A percentile compares a stretch with the other conserved stretches of the same genome.
phyloP scores from a whole-genome alignment of 441 rosid species.

The Lagerstroemia fauriei region DNA sequence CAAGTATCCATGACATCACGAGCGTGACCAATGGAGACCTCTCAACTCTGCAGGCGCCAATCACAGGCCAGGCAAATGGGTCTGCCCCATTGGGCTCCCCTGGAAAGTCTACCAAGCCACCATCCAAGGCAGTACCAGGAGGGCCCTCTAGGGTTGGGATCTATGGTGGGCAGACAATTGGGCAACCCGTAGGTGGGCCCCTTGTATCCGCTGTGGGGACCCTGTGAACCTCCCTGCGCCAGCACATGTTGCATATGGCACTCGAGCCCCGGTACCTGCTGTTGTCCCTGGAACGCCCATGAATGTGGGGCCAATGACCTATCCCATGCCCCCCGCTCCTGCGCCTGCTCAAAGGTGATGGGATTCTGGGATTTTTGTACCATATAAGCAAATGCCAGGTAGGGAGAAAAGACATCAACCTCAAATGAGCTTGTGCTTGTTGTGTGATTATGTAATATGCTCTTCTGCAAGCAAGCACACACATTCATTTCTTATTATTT shows the following conservation, averaged over 20 bases:
- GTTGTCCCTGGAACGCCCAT: constrained; percentile 78
- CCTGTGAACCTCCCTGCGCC: constrained; percentile 72
- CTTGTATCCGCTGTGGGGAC: constrained; percentile 88
- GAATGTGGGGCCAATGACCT: constrained; percentile 67
- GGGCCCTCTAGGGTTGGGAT: constrained; percentile 58
- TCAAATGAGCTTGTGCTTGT: background rate
- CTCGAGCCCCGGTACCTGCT: constrained; percentile 67
- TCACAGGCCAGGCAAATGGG: constrained; percentile 81
- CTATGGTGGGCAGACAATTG: constrained; percentile 72
- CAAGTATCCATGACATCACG: constrained; percentile 96
- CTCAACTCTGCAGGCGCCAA: constrained; percentile 72
- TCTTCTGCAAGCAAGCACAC: background rate
- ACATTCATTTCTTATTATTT: background rate
- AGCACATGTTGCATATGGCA: constrained; percentile 67
- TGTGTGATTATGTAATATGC: background rate
- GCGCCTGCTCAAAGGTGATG: constrained; percentile 68
- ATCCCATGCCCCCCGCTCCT: constrained; percentile 71
- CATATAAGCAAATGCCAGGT: background rate
- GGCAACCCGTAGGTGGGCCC: constrained; percentile 84
- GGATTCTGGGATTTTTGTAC: background rate
- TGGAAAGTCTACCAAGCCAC: constrained; percentile 60
- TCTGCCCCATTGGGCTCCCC: constrained; percentile 55
- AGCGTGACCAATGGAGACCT: constrained; percentile 73
- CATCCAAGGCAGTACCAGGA: constrained; percentile 45
- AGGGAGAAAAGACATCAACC: background rate